A percentile compares a stretch with the other conserved stretches of the same genome.
Conservation (phyloP, 306 rosid species). For the Cicer cuneatum region DNA sequence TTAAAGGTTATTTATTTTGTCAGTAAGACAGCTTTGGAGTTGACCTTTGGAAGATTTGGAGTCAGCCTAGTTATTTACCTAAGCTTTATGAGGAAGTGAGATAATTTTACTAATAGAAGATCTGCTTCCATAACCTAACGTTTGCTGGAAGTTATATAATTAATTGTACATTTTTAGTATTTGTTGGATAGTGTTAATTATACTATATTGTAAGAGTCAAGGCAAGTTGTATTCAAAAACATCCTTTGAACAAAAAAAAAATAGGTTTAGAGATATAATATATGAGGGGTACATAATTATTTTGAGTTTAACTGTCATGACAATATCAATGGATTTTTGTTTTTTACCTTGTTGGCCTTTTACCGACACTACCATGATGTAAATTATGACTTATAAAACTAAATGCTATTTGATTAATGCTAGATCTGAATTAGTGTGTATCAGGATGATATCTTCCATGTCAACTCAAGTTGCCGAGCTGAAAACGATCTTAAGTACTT, state of each 20-base stretch:
- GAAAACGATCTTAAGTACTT: conserved; percentile 68
- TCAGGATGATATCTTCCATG: conserved; percentile 93
- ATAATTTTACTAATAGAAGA: conserved; percentile 26
- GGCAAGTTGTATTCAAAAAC: conserved; percentile 14
- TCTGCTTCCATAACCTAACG: conserved; percentile 12
- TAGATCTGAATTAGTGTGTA: conserved; percentile 79
- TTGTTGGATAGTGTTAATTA: conserved; percentile 34
- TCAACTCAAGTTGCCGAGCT: conserved; percentile 86
- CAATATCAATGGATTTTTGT: neutral
- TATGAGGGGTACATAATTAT: neutral
- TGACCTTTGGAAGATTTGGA: conserved; percentile 34
- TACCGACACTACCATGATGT: conserved; percentile 33
- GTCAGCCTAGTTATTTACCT: neutral
- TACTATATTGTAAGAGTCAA: conserved; percentile 16
- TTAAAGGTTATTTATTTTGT: conserved; percentile 18
- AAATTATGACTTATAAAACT: conserved; percentile 43
- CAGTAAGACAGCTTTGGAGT: conserved; percentile 13
- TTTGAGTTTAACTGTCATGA: conserved; percentile 18
- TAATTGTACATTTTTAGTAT: conserved; percentile 7
- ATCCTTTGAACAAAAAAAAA: conserved; percentile 18
- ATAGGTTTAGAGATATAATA: neutral
- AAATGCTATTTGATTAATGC: conserved; percentile 65
- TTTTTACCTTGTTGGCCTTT: conserved; percentile 41
- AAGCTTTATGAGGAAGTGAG: conserved; percentile 35
- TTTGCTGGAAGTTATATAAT: conserved; percentile 16